phyloP scores from a whole-genome alignment of 768 basidiomycete genomes.

The Gyrodon lividus region DNA sequence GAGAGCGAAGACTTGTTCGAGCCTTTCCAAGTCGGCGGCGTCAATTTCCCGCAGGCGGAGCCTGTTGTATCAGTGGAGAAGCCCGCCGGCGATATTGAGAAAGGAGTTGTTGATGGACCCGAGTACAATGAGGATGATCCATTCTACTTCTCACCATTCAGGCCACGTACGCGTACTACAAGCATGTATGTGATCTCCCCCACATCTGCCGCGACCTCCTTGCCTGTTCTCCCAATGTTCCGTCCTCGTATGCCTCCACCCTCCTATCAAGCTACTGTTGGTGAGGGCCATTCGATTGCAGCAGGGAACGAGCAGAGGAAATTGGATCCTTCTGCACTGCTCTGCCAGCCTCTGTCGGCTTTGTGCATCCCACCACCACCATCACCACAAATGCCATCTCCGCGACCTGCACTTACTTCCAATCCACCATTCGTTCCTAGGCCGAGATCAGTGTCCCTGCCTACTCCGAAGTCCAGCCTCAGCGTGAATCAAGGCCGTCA shows the following conservation, averaged over 20 bases:
- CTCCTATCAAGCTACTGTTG: constrained; percentile 17
- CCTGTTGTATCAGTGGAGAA: constrained; percentile 4
- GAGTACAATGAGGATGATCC: constrained; percentile 22
- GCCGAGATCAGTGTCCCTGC: constrained; percentile 28
- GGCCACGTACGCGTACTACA: constrained; percentile 27
- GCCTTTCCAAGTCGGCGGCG: constrained; percentile 3
- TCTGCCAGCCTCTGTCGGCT: constrained; percentile 29
- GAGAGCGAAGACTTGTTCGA: constrained; percentile 36
- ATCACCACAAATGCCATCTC: background rate
- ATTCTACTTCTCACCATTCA: constrained; percentile 21
- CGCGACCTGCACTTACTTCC: constrained; percentile 13
- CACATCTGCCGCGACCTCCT: constrained; percentile 1
- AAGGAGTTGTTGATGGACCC: background rate
- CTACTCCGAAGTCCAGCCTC: constrained; percentile 5
- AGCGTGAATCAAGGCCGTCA: constrained; percentile 5
- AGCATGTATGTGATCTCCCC: constrained; percentile 25
- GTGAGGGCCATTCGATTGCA: background rate
- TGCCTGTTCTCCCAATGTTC: constrained; percentile 20
- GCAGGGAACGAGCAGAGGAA: constrained; percentile 2
- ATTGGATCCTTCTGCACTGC: constrained; percentile 24
- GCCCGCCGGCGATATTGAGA: background rate
- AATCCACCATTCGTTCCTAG: constrained; percentile 15
- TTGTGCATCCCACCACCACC: constrained; percentile 13
- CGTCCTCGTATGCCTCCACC: constrained; percentile 27
- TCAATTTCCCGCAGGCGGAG: constrained; percentile 24